phyloP scores from a whole-genome alignment of 495 filamentous ascomycete species.

The Penicillium paxilli region DNA sequence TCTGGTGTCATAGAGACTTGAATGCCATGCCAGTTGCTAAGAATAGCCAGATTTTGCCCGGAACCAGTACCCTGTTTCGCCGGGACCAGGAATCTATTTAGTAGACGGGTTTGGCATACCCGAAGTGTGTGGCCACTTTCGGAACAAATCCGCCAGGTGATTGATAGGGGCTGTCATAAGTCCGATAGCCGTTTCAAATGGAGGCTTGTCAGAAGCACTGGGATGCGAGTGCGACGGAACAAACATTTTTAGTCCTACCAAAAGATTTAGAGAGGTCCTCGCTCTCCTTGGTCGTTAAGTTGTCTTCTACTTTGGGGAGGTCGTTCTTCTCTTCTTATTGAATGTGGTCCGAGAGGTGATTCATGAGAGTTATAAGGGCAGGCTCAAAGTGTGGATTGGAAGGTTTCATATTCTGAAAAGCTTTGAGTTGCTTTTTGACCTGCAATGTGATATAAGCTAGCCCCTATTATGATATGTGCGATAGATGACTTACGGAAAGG shows the following conservation, averaged over 20 bases:
- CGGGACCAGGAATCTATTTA: not conserved
- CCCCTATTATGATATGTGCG: not conserved
- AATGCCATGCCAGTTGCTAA: too few species aligned
- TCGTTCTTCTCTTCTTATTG: conserved; percentile 60
- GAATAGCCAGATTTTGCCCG: too few species aligned
- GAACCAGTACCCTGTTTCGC: too few species aligned
- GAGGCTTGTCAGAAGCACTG: conserved; percentile 35
- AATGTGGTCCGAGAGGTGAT: conserved; percentile 55
- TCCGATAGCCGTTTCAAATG: conserved; percentile 31
- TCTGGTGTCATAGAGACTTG: too few species aligned
- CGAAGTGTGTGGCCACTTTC: conserved; percentile 29
- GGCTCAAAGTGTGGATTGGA: conserved; percentile 48
- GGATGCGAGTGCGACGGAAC: conserved; percentile 60
- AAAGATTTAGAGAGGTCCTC: conserved; percentile 52
- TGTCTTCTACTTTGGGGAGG: conserved; percentile 53
- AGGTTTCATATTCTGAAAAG: conserved; percentile 57
- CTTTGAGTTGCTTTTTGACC: conserved; percentile 64
- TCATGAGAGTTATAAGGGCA: conserved; percentile 53
- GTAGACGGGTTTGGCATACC: conserved; percentile 21
- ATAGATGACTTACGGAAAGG: conserved; percentile 36
- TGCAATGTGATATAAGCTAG: conserved; percentile 19
- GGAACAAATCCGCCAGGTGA: conserved; percentile 33
- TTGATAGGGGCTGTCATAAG: conserved; percentile 36
- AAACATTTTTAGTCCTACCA: conserved; percentile 60
- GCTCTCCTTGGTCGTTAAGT: conserved; percentile 35